Evolutionary conservation across 176 grass and related monocot genomes (phyloP), one percentile per base, ranked within the genome.

Genomic region (Echinochloa phyllopogon): DNA sequence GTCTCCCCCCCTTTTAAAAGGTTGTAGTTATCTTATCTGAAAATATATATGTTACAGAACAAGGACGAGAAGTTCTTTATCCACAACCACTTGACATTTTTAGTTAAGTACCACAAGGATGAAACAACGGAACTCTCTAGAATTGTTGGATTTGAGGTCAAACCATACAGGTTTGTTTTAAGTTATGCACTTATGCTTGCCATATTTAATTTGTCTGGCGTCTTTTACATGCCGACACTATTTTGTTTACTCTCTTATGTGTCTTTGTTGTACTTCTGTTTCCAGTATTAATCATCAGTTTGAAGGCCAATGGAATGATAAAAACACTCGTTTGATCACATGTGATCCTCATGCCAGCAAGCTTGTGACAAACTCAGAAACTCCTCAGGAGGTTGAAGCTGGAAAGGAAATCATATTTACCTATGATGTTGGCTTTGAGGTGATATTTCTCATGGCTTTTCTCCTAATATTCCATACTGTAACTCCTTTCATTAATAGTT

Each of bases 101-200:
- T 83, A 62, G 86, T 88, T 10, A 88, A 88, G 25, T 82, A 83
- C 82, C 79, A 88, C 64, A 88, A 63, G 86, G 86, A 88, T 52
- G 86, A 88, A 21, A 27, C 67, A 51, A 48, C 62, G 61, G 63
- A 76, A 9, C 43, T 88, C 6, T 82, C 79, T 52, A 88, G 86
- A 69, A 88, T 88, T 70, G 86, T 83, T 36, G 86, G 86, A 49
- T 77, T 83, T 61, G 86, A 83, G 79, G 79, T 82, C 29, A 82
- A 69, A 77, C 72, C 86, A 69, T 82, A 42, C 52, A 82, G 63
- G 70, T 87, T 58, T n/a, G 48, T 57, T 75, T 66, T 21, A 48
- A 59, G 6, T 67, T 66, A 20, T 51, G 42, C 6, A 59, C 3
- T 67, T 66, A 12, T 51, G 42, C 6, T 83, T 61, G 39, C 4